Percentiles rank a stretch among this genome's conserved stretches.
Conservation (phyloP, 1,139 yeast genomes). For the Taiozyma onychis region DNA sequence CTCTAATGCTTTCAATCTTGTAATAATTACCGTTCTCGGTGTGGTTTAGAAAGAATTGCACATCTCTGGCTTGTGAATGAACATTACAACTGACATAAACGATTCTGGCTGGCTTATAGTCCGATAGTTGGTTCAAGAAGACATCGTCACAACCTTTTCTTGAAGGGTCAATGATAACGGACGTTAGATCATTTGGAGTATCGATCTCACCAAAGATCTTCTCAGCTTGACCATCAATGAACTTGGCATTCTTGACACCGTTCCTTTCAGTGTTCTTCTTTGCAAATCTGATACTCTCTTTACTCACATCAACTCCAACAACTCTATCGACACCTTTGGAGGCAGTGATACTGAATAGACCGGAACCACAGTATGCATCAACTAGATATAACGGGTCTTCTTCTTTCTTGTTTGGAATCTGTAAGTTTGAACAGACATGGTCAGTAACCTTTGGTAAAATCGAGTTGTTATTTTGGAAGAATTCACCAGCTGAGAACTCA, state of each 20-base stretch:
- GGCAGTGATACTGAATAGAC: constrained; percentile 84
- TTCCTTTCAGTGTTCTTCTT: constrained; percentile 72
- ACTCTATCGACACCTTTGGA: constrained; percentile 74
- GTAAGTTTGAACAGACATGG: constrained; percentile 70
- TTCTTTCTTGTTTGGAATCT: constrained; percentile 38
- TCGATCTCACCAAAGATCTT: constrained; percentile 75
- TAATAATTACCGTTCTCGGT: constrained; percentile 61
- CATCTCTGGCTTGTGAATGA: constrained; percentile 93
- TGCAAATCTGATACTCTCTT: constrained; percentile 88
- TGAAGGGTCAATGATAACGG: constrained; percentile 94
- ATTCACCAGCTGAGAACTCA: constrained; percentile 89
- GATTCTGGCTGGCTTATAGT: constrained; percentile 75
- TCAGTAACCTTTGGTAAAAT: constrained; percentile 77
- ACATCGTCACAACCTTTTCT: constrained; percentile 93
- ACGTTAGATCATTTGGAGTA: constrained; percentile 66
- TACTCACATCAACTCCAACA: constrained; percentile 91
- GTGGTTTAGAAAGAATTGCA: constrained; percentile 71
- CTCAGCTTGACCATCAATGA: constrained; percentile 91
- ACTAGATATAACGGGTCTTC: constrained; percentile 53
- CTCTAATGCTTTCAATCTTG: constrained; percentile 75
- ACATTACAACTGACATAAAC: constrained; percentile 96
- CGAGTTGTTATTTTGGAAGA: constrained; percentile 92
- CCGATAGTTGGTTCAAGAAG: constrained; percentile 78
- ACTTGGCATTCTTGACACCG: constrained; percentile 68
- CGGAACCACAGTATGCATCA: constrained; percentile 98